These are phyloP conservation scores for Nidula microcarpa DNA, from an alignment of 768 basidiomycete species.

Conservation along the genomic window DNA sequence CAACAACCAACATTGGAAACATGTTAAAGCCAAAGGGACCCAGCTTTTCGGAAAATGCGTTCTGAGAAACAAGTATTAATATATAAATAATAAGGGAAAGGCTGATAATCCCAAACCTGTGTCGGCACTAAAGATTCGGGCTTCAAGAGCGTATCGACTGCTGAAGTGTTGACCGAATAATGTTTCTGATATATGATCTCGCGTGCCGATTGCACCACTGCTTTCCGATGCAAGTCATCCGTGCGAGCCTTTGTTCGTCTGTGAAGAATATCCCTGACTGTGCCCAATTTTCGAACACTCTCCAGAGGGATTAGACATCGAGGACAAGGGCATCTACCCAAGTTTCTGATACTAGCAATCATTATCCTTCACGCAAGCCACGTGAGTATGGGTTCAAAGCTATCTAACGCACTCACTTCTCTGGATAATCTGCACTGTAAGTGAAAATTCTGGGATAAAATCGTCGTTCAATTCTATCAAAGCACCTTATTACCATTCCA, in stretches of 20 bases:
- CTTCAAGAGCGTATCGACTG: background rate
- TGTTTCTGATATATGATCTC: background rate
- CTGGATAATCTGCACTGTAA: conserved; percentile 36
- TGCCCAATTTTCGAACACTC: conserved; percentile 21
- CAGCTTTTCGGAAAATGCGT: background rate
- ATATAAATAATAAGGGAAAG: background rate
- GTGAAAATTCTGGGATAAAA: conserved; percentile 30
- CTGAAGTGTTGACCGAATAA: background rate
- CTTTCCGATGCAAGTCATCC: background rate
- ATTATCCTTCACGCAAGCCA: conserved; percentile 13
- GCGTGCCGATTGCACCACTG: background rate
- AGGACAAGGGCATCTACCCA: conserved; percentile 30
- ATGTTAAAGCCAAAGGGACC: conserved; percentile 2
- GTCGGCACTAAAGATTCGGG: background rate
- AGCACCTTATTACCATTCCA: conserved; percentile 27
- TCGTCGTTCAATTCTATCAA: conserved; percentile 23
- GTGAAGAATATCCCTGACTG: conserved; percentile 11
- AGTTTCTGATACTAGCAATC: conserved; percentile 21
- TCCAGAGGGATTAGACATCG: conserved; percentile 18
- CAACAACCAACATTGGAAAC: background rate
- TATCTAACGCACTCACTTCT: conserved; percentile 25
- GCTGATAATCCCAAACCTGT: background rate
- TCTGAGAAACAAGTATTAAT: background rate
- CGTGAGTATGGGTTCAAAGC: background rate
- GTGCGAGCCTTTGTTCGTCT: background rate